Evolutionary conservation across 192 early-diverging fungal genomes (phyloP), one percentile per base, ranked within the genome.

Genomic region (Linnemannia zychae): DNA sequence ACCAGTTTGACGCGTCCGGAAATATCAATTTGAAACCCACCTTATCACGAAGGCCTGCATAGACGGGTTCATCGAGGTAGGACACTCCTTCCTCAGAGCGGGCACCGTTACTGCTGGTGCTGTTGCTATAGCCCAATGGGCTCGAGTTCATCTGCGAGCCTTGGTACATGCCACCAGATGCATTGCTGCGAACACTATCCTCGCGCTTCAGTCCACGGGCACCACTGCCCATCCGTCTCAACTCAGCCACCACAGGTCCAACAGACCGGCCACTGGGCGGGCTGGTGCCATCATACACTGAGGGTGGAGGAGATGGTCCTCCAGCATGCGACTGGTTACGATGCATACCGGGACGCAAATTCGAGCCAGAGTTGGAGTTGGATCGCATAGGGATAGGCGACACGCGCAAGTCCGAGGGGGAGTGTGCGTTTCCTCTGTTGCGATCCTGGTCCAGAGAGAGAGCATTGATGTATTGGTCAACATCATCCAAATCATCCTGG

Each of bases 401-500:
- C 1, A 16, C 73, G 46, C 28, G n/a, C 36, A 46, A 22, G 49
- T 69, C 53, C 49, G 40, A n/a, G 22, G 49, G 47, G 18, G 57
- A 38, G 16, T 73, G 73, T 7, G 46, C 70, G 24, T 15, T 38
- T 71, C 40, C 40, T 44, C 40, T 44, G 40, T 9, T 44, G 40
- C 71, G 71, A 28, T 75, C 72, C 6, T 66, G 31, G 34, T 76
- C 72, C 37, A 84, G 5, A 67, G 33, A 33, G 24, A 84, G 72
- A 24, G 82, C 76, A 24, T 74, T 34, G 7, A 84, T 72, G 18
- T 71, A 72, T 17, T 84, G 76, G 6, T 84, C 82, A 74, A 84
- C 74, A 24, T 84, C 82, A 71, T 84, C 82, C 66, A 84, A 31
- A 5, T 84, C 82, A 33, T 84, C 76, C 63, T 84, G 82, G 53